A percentile compares a stretch with the other conserved stretches of the same genome.
phyloP scores from a whole-genome alignment of 345 rosid genomes.

The Capsella bursapastoris region DNA sequence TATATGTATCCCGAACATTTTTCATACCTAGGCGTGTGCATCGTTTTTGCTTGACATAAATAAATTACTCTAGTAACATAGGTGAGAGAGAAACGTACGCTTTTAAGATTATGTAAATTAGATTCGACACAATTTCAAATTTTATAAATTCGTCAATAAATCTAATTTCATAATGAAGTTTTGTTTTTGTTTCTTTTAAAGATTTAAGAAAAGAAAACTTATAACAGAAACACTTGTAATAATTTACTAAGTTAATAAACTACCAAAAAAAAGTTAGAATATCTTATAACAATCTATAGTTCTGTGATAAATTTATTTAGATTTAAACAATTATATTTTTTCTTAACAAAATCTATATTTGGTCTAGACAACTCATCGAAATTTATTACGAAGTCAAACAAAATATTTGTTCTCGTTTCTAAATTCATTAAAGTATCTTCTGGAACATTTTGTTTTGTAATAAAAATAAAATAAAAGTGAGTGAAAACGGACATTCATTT shows the following conservation, averaged over 20 bases:
- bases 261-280: background rate
- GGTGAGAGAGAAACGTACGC: background rate
- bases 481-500: slow-evolving; percentile 25
- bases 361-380: slow-evolving; percentile 9
- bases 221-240: background rate
- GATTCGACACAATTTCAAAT: background rate
- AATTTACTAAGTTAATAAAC: background rate
- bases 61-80: background rate
- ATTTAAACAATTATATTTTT: background rate
- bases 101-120: background rate
- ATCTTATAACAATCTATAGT: background rate
- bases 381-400: background rate
- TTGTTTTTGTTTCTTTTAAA: too few relatives aligned
- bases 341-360: background rate
- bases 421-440: background rate
- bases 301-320: background rate
- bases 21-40: background rate
- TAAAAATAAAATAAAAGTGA: background rate
- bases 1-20: too few relatives aligned
- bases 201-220: background rate
- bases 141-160: too few relatives aligned
- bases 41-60: background rate
- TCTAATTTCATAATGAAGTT: too few relatives aligned
- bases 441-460: background rate
- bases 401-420: background rate